Conservation (phyloP, 2,329 filamentous ascomycete species). For the Monosporascus sp. region DNA sequence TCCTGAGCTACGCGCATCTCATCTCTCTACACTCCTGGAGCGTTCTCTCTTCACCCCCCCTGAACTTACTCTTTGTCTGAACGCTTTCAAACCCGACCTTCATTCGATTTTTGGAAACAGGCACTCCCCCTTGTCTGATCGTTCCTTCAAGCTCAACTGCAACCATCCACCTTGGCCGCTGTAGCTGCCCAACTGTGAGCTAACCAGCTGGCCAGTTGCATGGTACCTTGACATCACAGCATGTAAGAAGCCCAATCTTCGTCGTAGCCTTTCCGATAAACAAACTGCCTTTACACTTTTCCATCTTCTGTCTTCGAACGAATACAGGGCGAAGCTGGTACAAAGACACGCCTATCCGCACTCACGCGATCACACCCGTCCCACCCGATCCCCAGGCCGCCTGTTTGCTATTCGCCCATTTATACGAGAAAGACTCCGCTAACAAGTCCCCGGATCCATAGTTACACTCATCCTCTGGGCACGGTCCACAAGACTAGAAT, state of each 20-base stretch:
- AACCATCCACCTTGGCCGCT: background rate
- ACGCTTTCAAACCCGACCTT: background rate
- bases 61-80: background rate
- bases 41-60: background rate
- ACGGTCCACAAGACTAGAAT: background rate
- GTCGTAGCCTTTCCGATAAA: background rate
- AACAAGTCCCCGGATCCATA: background rate
- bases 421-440: background rate
- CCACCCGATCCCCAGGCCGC: background rate
- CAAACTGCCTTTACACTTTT: background rate
- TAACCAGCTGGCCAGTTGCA: background rate
- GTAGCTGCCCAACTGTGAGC: background rate
- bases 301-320: background rate
- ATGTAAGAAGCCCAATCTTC: background rate
- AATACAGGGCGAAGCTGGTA: background rate
- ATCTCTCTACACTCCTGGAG: background rate
- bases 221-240: background rate
- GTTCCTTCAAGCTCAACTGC: background rate
- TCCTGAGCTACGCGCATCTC: no score
- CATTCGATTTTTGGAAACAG: background rate
- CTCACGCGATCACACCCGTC: background rate
- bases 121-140: background rate
- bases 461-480: background rate
- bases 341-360: background rate
- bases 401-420: conserved; percentile 1